Percentiles rank a stretch among this genome's conserved stretches.
These are phyloP conservation scores for Alternaria postmessia DNA, from an alignment of 2,329 filamentous ascomycete species.

Conservation along the genomic window DNA sequence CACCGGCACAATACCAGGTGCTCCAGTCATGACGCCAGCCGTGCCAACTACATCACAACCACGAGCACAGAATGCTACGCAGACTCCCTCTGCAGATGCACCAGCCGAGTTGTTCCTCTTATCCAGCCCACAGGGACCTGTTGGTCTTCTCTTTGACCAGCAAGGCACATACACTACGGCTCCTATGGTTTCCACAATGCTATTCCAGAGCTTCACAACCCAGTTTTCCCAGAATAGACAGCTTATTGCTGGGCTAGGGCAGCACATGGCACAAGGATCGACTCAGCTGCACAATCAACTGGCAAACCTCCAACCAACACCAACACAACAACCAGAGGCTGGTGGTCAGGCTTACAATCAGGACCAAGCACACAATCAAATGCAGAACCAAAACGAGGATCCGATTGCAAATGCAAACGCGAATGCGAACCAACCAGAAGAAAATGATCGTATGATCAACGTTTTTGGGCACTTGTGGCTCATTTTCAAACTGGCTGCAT, in stretches of 20 bases:
- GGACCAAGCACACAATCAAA: slow-evolving; percentile 23
- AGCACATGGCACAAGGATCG: slow-evolving; percentile 38
- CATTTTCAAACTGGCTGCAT: slow-evolving; percentile 64
- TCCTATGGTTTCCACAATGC: slow-evolving; percentile 36
- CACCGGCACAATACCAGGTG: slow-evolving; percentile 6
- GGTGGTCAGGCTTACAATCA: slow-evolving; percentile 23
- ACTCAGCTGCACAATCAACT: slow-evolving; percentile 29
- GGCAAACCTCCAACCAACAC: slow-evolving; percentile 27
- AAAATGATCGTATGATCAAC: slow-evolving; percentile 38
- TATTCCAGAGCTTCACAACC: slow-evolving; percentile 43
- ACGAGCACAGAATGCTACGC: slow-evolving; percentile 10
- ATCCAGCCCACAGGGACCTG: slow-evolving; percentile 48
- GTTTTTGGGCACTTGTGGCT: slow-evolving; percentile 61
- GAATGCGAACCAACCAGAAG: slow-evolving; percentile 21
- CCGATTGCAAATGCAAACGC: slow-evolving; percentile 16
- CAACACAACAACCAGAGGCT: slow-evolving; percentile 24
- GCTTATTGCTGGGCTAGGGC: slow-evolving; percentile 40
- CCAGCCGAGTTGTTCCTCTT: slow-evolving; percentile 46
- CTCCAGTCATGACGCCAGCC: slow-evolving; percentile 9
- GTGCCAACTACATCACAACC: slow-evolving; percentile 16
- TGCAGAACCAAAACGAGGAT: slow-evolving; percentile 21
- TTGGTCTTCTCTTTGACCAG: slow-evolving; percentile 48
- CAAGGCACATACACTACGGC: slow-evolving; percentile 46
- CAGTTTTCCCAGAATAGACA: slow-evolving; percentile 47
- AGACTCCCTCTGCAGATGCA: slow-evolving; percentile 24